Percentiles rank a stretch among this genome's conserved stretches.
phyloP scores from a whole-genome alignment of 257 asterid genomes.

The Cynanchum wilfordii region DNA sequence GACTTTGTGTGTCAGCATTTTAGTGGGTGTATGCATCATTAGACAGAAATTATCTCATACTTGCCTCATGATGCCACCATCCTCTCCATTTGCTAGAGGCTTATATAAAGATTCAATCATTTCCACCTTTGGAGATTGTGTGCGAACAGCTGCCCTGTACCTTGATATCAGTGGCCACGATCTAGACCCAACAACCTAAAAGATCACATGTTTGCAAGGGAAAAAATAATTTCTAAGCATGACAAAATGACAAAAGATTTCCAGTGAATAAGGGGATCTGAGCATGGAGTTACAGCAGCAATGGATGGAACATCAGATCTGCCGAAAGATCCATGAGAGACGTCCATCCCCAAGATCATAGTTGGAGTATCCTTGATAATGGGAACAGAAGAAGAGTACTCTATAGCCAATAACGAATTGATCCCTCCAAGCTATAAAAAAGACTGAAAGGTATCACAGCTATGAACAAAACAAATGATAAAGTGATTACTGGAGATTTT shows the following conservation, averaged over 20 bases:
- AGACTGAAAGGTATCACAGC: slow-evolving; percentile 3
- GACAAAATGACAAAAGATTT: neutral
- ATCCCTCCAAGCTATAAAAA: slow-evolving; percentile 76
- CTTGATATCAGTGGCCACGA: slow-evolving; percentile 89
- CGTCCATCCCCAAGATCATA: slow-evolving; percentile 92
- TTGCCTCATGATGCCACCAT: slow-evolving; percentile 91
- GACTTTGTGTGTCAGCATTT: neutral
- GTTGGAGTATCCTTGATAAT: slow-evolving; percentile 68
- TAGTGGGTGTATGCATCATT: neutral
- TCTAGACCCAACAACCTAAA: slow-evolving; percentile 87
- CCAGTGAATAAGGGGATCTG: slow-evolving; percentile 6
- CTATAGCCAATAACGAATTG: slow-evolving; percentile 77
- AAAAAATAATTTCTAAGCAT: slow-evolving; percentile 16
- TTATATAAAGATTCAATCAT: slow-evolving; percentile 78
- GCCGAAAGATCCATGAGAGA: slow-evolving; percentile 90
- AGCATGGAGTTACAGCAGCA: slow-evolving; percentile 63
- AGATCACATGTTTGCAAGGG: slow-evolving; percentile 17
- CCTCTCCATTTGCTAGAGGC: slow-evolving; percentile 77
- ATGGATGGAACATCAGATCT: slow-evolving; percentile 81
- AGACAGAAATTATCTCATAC: slow-evolving; percentile 9
- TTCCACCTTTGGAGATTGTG: slow-evolving; percentile 77
- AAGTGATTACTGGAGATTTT: slow-evolving; percentile 9
- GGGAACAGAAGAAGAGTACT: slow-evolving; percentile 49
- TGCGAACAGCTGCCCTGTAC: slow-evolving; percentile 88
- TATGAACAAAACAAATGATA: slow-evolving; percentile 12